Percentiles rank a stretch among this genome's conserved stretches.
Conservation (phyloP, 768 basidiomycete species). For the Tephrocybe sp. region DNA sequence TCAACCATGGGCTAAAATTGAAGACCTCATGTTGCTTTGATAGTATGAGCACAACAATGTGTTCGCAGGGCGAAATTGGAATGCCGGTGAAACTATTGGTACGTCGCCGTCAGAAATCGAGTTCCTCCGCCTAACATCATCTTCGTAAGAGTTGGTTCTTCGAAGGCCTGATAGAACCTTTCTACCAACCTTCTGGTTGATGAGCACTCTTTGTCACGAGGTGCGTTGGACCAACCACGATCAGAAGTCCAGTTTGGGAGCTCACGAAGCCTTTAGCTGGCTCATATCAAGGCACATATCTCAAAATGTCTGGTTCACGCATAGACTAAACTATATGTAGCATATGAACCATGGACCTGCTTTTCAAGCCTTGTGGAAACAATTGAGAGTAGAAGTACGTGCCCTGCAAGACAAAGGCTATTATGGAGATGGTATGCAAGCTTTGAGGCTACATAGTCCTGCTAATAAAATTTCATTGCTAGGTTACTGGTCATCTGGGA, state of each 20-base stretch:
- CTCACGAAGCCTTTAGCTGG: slow-evolving; percentile 48
- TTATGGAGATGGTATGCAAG: slow-evolving; percentile 70
- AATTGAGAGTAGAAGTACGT: slow-evolving; percentile 63
- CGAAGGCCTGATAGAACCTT: slow-evolving; percentile 61
- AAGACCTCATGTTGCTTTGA: background rate
- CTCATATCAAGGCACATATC: slow-evolving; percentile 70
- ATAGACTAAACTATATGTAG: slow-evolving; percentile 31
- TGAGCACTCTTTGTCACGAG: slow-evolving; percentile 85
- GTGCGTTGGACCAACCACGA: slow-evolving; percentile 37
- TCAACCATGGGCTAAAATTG: too few species aligned
- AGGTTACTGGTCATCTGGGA: slow-evolving; percentile 87
- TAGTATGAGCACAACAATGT: slow-evolving; percentile 80
- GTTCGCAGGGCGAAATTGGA: slow-evolving; percentile 86
- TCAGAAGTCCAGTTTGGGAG: slow-evolving; percentile 6
- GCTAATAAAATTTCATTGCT: background rate
- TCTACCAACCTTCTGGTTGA: slow-evolving; percentile 62
- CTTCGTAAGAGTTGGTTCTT: slow-evolving; percentile 66
- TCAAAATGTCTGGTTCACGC: background rate
- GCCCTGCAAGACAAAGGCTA: slow-evolving; percentile 75
- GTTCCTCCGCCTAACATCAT: background rate
- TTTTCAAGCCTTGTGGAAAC: slow-evolving; percentile 76
- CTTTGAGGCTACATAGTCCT: background rate
- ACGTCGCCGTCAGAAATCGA: slow-evolving; percentile 8
- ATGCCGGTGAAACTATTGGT: slow-evolving; percentile 80
- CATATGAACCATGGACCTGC: slow-evolving; percentile 80